Base-by-base conservation (phyloP, 1,284 basidiomycete genomes). In the Moesziomyces globuligerus region DNA sequence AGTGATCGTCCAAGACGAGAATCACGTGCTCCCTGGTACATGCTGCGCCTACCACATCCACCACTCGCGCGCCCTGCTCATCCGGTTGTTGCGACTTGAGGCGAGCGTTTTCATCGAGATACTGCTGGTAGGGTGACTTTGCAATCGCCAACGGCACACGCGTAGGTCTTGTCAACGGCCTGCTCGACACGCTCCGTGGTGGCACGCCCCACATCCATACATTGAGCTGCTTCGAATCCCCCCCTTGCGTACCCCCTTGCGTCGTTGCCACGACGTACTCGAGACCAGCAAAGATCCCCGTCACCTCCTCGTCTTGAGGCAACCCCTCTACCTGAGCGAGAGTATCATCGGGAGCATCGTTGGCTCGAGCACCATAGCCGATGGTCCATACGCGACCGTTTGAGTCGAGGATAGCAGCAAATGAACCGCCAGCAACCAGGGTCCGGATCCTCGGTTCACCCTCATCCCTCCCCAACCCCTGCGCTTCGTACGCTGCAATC, bases 211-310 rank as follows among this genome's bases (percentile, higher is more conserved):
- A 64, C 2, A 70, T 47, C 37, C 29, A 70, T 15, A 67, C 45
- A 4, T 36, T 34, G 2, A 38, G 9, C 2, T n/a, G n/a, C n/a
- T 43, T 20, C 1, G 24, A 32, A 5, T 29, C 36, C 3, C 0
- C 24, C 3, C 25, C n/a, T n/a, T n/a, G n/a, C n/a, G n/a, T n/a
- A n/a, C n/a, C n/a, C n/a, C n/a, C n/a, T n/a, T n/a, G 7, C 0
- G 66, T 69, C 23, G 49, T 29, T 8, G 55, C 62, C 15, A 72
- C 32, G 21, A 62, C 13, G 20, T 72, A 72, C 20, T 72, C 69
- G 4, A 67, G 20, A 0, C 69, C 64, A 13, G 23, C 41, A 24
- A 34, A 61, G 4, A 72, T 25, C 21, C 48, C 28, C 1, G 43
- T 28, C 2, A 64, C 55, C 1, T 11, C 6, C 0, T 17, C 1